A percentile compares a stretch with the other conserved stretches of the same genome.
phyloP scores from a whole-genome alignment of 1,284 basidiomycete genomes.

The Puccinia coronata region DNA sequence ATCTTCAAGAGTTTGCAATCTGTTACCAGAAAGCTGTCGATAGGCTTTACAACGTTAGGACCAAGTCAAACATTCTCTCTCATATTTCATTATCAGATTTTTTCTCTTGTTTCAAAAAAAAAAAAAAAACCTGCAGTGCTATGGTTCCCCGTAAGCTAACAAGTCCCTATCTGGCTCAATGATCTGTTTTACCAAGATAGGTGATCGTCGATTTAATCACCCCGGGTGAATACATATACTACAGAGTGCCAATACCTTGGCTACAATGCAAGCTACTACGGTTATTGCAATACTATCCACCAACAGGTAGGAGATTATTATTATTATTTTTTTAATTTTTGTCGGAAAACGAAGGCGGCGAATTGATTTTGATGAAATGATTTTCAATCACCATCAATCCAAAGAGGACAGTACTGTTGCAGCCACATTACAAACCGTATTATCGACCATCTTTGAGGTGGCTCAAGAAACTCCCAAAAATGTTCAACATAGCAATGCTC shows the following conservation, averaged over 20 bases:
- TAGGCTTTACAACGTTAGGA: conserved; percentile 75
- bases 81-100: background rate
- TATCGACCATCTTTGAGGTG: conserved; percentile 88
- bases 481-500: conserved; percentile 97
- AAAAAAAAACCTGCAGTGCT: background rate
- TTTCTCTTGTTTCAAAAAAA: background rate
- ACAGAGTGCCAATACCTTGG: conserved; percentile 97
- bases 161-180: background rate
- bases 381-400: conserved; percentile 1
- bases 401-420: conserved; percentile 79
- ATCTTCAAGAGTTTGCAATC: conserved; percentile 81
- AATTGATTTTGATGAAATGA: background rate
- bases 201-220: conserved; percentile 88
- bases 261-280: conserved; percentile 93
- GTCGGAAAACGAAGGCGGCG: background rate
- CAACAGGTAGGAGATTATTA: conserved; percentile 68
- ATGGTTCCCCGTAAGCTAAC: background rate
- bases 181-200: conserved; percentile 60
- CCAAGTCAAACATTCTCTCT: conserved; percentile 28
- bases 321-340: background rate
- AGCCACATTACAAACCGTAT: conserved; percentile 75
- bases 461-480: conserved; percentile 91
- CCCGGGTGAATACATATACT: conserved; percentile 86
- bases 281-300: conserved; percentile 91
- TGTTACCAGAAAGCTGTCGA: conserved; percentile 95